A percentile compares a stretch with the other conserved stretches of the same genome.
These are phyloP conservation scores for Trichoderma polysporum DNA, from an alignment of 2,329 filamentous ascomycete genomes.

Conservation along the genomic window DNA sequence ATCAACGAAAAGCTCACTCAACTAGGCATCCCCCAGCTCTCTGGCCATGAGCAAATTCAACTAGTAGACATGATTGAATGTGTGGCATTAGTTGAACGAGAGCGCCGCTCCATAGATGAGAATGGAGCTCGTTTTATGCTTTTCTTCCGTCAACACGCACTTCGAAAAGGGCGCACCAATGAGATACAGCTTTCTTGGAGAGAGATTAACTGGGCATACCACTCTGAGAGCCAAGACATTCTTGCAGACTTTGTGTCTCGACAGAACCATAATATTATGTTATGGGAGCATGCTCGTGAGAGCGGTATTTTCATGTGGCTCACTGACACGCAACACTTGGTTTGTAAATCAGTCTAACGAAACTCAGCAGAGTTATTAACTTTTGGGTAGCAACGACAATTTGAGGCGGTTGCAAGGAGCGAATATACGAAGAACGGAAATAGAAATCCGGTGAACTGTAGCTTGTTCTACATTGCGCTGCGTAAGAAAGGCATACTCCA, in stretches of 20 bases:
- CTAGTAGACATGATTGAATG: constrained; percentile 84
- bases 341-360: constrained; percentile 43
- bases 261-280: constrained; percentile 75
- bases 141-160: constrained; percentile 78
- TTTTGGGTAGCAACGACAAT: constrained; percentile 55
- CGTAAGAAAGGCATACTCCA: constrained; percentile 87
- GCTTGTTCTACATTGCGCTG: constrained; percentile 86
- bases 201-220: constrained; percentile 83
- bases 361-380: constrained; percentile 16
- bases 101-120: constrained; percentile 84
- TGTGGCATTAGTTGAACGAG: constrained; percentile 77
- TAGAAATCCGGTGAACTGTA: constrained; percentile 88
- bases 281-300: constrained; percentile 82
- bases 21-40: constrained; percentile 74
- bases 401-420: constrained; percentile 87
- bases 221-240: constrained; percentile 85
- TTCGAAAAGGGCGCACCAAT: constrained; percentile 64
- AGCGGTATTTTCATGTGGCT: constrained; percentile 97
- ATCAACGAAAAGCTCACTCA: constrained; percentile 77
- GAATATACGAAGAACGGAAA: constrained; percentile 87
- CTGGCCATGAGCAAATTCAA: constrained; percentile 82
- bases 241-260: constrained; percentile 77
- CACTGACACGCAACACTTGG: constrained; percentile 71
- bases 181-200: constrained; percentile 70
- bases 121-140: constrained; percentile 86